Evolutionary conservation across 257 asterid genomes (phyloP).

Genomic region (Nemophila menziesii): DNA sequence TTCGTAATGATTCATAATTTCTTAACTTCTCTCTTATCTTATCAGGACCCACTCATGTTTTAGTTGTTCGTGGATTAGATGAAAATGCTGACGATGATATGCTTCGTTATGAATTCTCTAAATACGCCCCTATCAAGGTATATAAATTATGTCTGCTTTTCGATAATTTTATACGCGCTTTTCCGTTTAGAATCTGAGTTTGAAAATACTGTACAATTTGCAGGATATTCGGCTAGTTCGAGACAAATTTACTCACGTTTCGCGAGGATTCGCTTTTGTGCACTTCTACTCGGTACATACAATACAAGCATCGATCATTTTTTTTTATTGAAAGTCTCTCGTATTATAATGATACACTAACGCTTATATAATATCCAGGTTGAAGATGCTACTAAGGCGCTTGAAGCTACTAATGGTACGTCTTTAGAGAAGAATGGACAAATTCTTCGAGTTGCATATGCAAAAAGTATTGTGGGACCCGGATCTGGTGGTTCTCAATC

Average conservation of each 20-base stretch:
- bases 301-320: neutral
- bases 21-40: conserved; percentile 6
- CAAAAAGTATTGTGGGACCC: conserved; percentile 89
- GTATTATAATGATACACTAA: neutral
- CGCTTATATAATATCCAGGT: conserved; percentile 30
- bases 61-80: conserved; percentile 97
- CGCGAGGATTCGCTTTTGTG: conserved; percentile 94
- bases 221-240: conserved; percentile 96
- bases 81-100: conserved; percentile 99
- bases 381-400: conserved; percentile 89
- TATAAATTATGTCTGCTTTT: neutral
- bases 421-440: conserved; percentile 93
- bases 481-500: conserved; percentile 88
- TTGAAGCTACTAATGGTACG: conserved; percentile 88
- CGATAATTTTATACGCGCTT: neutral
- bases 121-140: conserved; percentile 96
- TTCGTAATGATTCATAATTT: neutral
- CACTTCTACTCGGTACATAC: conserved; percentile 77
- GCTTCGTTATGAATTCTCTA: conserved; percentile 95
- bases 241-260: conserved; percentile 96
- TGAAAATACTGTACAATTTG: conserved; percentile 16
- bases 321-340: neutral
- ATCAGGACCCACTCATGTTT: conserved; percentile 93
- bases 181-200: conserved; percentile 13
- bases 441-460: conserved; percentile 96